Conservation (phyloP, 306 rosid species). For the Medicago arabica region DNA sequence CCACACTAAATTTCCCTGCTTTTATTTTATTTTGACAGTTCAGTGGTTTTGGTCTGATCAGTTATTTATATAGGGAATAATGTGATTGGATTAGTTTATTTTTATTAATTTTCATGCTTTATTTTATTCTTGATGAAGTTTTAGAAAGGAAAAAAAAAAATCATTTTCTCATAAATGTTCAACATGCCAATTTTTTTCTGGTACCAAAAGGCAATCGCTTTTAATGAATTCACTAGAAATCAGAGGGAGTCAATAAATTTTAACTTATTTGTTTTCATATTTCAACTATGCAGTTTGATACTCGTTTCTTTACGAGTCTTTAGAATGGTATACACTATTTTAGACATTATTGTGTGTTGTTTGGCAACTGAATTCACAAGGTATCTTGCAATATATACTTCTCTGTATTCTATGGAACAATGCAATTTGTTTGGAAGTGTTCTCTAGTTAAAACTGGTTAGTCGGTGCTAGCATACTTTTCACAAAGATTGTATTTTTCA, state of each 20-base stretch:
- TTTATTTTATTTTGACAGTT: neutral
- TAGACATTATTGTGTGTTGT: too few species aligned
- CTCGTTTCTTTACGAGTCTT: too few species aligned
- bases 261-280: neutral
- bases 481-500: too few species aligned
- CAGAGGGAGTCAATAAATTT: neutral
- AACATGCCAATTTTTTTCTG: neutral
- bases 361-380: too few species aligned
- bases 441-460: too few species aligned
- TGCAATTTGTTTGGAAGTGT: too few species aligned
- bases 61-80: neutral
- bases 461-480: too few species aligned
- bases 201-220: neutral
- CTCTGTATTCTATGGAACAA: too few species aligned
- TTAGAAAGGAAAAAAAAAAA: neutral
- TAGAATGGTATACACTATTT: too few species aligned
- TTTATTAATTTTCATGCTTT: neutral
- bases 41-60: neutral
- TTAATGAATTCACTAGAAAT: neutral
- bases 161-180: neutral
- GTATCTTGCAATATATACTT: too few species aligned
- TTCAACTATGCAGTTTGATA: too few species aligned
- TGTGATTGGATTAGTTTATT: neutral
- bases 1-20: neutral
- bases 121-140: neutral